Base-by-base conservation (phyloP, 2,329 filamentous ascomycete species). In the Colletotrichum somersetense region DNA sequence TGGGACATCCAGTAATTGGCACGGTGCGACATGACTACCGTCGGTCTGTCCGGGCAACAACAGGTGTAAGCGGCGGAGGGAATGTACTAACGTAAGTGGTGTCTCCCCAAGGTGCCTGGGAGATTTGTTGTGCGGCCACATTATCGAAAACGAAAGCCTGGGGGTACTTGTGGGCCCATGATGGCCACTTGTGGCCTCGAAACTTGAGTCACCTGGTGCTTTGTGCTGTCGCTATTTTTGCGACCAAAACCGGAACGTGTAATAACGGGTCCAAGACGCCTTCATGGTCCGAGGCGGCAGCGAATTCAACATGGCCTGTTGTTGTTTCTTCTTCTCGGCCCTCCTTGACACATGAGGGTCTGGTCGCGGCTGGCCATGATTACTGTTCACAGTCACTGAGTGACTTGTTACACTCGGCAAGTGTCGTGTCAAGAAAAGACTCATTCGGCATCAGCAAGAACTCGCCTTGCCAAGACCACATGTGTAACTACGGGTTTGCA, bases 1-100 rank as follows among this genome's bases (percentile, higher is more conserved):
- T 99, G 96, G 96, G 91, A 94, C 80, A 93, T 99, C 77, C 89
- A 98, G 78, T 99, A 91, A 88, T 57, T 33, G 38, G n/a, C 14
- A 16, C 16, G 3, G 38, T 12, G n/a, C 35, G 20, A 38, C 55
- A 6, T 20, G 10, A n/a, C 56, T 50, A n/a, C 33, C 23, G 59
- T 26, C 56, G 55, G 14, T 57, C 26, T 48, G 30, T 40, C 30
- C 5, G 55, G 20, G 38, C 46, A 14, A 40, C 30, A 44, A 52
- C 26, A 26, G 26, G 42, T 1, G 11, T 44, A 52, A 44, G 62
- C 40, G 52, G 52, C 40, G 12, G 40, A 23, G 35, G 42, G n/a
- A 44, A 46, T 33, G 20, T 70, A 63, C 69, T 64, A 67, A 67
- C 75, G 73, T 70, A 48, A 73, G 52, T 57, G 35, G 66, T 70